Evolutionary conservation across 78 protist species (phyloP), one percentile per base, ranked within the genome.

Genomic region (Dictyostelium firmibasis): DNA sequence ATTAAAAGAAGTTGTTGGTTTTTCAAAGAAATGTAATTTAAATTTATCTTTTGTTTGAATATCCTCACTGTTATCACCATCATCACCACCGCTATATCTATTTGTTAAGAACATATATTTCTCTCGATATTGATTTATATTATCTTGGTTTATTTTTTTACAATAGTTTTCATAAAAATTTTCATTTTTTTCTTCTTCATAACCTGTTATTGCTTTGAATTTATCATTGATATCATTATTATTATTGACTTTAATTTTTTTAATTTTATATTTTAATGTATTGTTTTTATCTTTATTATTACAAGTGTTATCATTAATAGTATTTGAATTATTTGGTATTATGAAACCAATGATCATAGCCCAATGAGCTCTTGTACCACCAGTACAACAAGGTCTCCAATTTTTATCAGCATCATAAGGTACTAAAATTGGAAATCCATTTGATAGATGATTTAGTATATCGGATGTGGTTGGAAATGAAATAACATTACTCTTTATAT

Each of bases 331-430:
- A 11, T 35, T 64, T 75, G 92, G 92, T n/a, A 86, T 76, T 7
- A 86, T 36, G 57, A 86, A 86, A 33, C 92, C 92, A 29, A 86
- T 50, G 36, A 86, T 75, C n/a, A 53, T 62, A 36, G 92, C 92
- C 92, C 92, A 86, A 75, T 86, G 92, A 13, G 92, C 74, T 76
- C 77, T 72, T 27, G 57, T 18, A 27, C 92, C 92, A 44, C 78
- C 78, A 25, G 5, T n/a, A 6, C 38, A 35, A 11, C 57, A 18
- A 36, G 92, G 92, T 75, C 92, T 72, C 92, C 92, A 86, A 75
- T 86, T 86, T 62, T 75, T 74, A 50, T 86, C 92, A 38, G 92
- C 92, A 50, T 86, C 92, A 75, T 86, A 86, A 1, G 92, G 92
- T 50, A 86, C 47, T 4, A 86, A 74, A 25, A 86, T 86, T 7